Evolutionary conservation across 208 protist genomes (phyloP), one percentile per base, ranked within the genome.

Genomic region (Herpetomonas samuelpessoai): DNA sequence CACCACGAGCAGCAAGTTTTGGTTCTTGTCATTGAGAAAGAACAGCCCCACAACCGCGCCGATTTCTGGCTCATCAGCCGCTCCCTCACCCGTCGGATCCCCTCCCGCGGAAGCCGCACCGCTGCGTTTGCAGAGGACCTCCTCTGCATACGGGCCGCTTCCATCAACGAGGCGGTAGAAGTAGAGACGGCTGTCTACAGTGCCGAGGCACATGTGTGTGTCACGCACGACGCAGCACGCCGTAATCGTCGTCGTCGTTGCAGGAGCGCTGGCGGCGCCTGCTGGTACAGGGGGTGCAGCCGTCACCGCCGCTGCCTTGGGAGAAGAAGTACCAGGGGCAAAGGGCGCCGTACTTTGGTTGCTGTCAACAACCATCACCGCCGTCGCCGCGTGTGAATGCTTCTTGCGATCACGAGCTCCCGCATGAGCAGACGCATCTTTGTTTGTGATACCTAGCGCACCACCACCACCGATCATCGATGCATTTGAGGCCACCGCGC

Each of bases 171-270:
- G 71, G 27, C 79, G 79, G 70, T 81, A 94, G 54, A 94, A 88
- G 64, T 77, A 88, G 27, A 94, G 70, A 19, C 62, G 69, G 29
- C 72, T 77, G 62, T 94, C 88, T 24, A 68, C 71, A 0, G 88
- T 91, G 49, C 83, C 88, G 27, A 94, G 52, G 57, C 88, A 94
- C 19, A 91, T 59, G 68, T 90, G 84, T 21, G 76, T 76, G 65
- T 94, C 88, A 3, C 84, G 83, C 31, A 90, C 71, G 35, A 90
- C 74, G 71, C 88, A 91, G 71, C 88, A 90, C 3, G 88, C 81
- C 4, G 88, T 94, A 58, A 94, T 81, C 45, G 81, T 87, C 38
- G 80, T 58, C 25, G 65, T 50, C 27, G 56, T 16, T 29, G 31
- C 26, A 24, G 35, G 44, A 16, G 16, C 35, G 19, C 45, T 46